Evolutionary conservation across 108 stramenopile species (phyloP).

Genomic region (Phaeodactylum tricornutum): DNA sequence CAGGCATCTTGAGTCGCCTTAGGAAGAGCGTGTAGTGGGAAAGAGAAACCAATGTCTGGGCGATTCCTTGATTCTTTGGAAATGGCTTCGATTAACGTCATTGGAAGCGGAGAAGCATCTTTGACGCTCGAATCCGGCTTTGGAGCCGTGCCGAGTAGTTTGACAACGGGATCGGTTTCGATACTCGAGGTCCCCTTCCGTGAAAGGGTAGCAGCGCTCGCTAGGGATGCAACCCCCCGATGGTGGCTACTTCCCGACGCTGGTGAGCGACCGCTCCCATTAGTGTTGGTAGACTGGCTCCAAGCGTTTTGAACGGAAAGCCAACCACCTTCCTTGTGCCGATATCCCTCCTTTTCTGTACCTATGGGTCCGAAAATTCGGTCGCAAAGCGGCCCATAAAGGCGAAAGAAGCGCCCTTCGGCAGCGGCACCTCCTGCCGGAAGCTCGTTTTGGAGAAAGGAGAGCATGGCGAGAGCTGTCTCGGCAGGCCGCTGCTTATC

Average conservation of each 20-base stretch:
- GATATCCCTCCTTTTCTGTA: constrained; percentile 4
- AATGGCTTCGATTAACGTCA: constrained; percentile 62
- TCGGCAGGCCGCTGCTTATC: constrained; percentile 54
- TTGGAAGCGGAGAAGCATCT: neutral
- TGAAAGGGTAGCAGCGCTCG: no score
- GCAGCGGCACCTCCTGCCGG: constrained; percentile 66
- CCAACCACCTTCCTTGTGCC: constrained; percentile 28
- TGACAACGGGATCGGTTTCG: constrained; percentile 62
- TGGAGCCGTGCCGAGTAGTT: constrained; percentile 35
- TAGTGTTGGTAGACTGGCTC: constrained; percentile 7
- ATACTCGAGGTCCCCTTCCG: constrained; percentile 1
- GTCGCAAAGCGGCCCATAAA: constrained; percentile 55
- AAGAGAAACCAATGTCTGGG: constrained; percentile 52
- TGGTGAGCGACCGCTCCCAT: neutral
- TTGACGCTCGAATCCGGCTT: neutral
- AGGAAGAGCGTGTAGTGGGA: constrained; percentile 52
- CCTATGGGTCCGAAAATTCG: constrained; percentile 51
- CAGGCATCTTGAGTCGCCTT: constrained; percentile 27
- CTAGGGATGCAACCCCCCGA: neutral
- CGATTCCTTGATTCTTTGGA: constrained; percentile 50
- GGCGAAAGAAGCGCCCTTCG: constrained; percentile 57
- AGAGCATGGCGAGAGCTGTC: constrained; percentile 55
- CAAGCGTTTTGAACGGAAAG: constrained; percentile 23
- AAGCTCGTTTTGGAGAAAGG: constrained; percentile 64
- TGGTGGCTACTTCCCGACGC: no score